A percentile compares a stretch with the other conserved stretches of the same genome.
phyloP scores from a whole-genome alignment of 1,139 yeast species.

The Candida glucosophila region DNA sequence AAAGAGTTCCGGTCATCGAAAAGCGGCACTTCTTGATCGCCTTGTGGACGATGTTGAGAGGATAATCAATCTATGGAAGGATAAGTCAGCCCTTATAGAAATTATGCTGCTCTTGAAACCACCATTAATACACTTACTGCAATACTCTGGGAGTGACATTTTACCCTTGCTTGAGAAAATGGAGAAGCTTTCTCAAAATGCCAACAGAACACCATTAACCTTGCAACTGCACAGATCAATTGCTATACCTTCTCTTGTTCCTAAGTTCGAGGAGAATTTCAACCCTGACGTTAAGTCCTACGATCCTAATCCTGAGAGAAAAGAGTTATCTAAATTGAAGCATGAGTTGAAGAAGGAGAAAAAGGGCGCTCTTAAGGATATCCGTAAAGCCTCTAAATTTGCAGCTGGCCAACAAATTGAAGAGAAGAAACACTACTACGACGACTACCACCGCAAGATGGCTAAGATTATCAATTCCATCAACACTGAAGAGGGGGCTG shows the following conservation, averaged over 20 bases:
- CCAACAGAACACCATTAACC: constrained; percentile 64
- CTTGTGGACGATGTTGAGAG: constrained; percentile 19
- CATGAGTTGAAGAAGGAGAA: constrained; percentile 85
- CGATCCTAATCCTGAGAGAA: constrained; percentile 74
- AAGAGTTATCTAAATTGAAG: constrained; percentile 74
- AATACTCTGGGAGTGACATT: constrained; percentile 26
- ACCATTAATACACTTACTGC: constrained; percentile 29
- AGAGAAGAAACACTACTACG: constrained; percentile 67
- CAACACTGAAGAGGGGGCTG: constrained; percentile 90
- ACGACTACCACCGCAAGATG: constrained; percentile 84
- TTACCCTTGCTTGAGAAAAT: constrained; percentile 37
- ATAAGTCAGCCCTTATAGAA: constrained; percentile 56
- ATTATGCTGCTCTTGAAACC: constrained; percentile 32
- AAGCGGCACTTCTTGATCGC: constrained; percentile 22
- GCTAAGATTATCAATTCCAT: constrained; percentile 78
- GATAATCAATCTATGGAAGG: constrained; percentile 48
- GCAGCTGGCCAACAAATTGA: constrained; percentile 78
- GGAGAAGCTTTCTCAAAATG: constrained; percentile 30
- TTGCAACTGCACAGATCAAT: constrained; percentile 83
- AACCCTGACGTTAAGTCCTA: constrained; percentile 92
- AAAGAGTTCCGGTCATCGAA: constrained; percentile 12
- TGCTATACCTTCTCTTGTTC: constrained; percentile 78
- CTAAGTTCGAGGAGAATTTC: constrained; percentile 92
- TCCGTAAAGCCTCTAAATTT: constrained; percentile 82
- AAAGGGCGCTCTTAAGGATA: constrained; percentile 79